Conservation (phyloP, 208 protist species). For the Tritrichomonas foetus region DNA sequence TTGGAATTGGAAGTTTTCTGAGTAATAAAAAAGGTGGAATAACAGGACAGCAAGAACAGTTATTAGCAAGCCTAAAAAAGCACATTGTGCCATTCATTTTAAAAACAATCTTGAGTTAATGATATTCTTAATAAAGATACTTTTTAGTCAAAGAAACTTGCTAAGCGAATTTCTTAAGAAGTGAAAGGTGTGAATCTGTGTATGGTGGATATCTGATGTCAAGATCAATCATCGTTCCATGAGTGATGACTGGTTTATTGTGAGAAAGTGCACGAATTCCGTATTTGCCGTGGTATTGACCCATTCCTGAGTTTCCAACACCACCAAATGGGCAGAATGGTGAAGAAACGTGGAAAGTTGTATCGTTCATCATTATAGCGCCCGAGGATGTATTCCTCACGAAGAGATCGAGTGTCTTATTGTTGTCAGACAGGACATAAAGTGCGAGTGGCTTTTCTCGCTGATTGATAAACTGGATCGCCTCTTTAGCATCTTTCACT, state of each 20-base stretch:
- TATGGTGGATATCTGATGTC: background rate
- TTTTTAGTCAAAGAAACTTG: no score
- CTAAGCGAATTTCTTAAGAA: background rate
- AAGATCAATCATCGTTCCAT: background rate
- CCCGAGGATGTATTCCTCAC: background rate
- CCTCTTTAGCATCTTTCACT: background rate
- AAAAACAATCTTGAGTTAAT: no score
- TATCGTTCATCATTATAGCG: background rate
- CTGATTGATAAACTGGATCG: background rate
- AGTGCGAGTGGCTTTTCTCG: background rate
- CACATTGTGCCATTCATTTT: no score
- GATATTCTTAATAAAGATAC: no score
- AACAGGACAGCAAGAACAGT: no score
- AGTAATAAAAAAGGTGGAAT: no score
- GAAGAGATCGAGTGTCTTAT: background rate
- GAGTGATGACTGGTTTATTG: background rate
- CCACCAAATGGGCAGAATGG: background rate
- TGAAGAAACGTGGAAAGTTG: conserved; percentile 20
- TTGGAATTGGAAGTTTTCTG: no score
- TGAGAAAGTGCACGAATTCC: background rate
- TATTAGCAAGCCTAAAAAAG: no score
- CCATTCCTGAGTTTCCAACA: conserved; percentile 17
- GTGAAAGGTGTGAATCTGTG: background rate
- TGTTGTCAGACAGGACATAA: background rate
- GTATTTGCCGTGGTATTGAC: background rate